These are phyloP conservation scores for Sergeia podlipaevii DNA, from an alignment of 208 protist genomes.

Conservation along the genomic window DNA sequence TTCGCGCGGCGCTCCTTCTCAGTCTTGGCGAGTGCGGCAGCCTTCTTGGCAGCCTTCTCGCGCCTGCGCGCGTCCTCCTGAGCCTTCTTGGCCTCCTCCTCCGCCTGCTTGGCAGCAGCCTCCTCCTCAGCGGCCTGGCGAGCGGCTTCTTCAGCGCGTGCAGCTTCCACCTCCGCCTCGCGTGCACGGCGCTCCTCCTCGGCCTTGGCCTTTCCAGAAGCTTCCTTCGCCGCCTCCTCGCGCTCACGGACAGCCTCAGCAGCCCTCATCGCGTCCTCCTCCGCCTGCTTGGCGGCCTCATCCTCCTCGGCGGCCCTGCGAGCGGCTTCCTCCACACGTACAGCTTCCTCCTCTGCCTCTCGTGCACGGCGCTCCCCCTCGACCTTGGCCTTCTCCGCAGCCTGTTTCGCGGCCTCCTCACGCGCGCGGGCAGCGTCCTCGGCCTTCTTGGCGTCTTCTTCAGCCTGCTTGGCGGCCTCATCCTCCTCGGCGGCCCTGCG, in stretches of 20 bases:
- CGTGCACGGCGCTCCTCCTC: background rate
- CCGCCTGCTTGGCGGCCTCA: no score
- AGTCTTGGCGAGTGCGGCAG: conserved; percentile 4
- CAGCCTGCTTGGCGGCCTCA: no score
- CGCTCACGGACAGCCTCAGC: conserved; percentile 12
- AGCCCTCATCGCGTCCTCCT: conserved; percentile 17
- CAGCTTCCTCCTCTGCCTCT: background rate
- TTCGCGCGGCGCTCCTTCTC: conserved; percentile 5
- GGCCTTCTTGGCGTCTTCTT: conserved; percentile 17
- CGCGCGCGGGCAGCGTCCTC: conserved; percentile 13
- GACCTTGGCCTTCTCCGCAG: background rate
- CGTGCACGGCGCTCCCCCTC: background rate
- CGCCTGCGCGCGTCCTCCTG: conserved; percentile 14
- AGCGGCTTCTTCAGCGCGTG: background rate
- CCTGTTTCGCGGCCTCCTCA: no score
- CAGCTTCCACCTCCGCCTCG: background rate
- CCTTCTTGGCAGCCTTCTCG: conserved; percentile 12
- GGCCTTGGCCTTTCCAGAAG: background rate
- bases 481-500: background rate
- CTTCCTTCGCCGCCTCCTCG: no score
- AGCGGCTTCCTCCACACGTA: background rate
- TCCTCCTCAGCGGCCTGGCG: background rate
- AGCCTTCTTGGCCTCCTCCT: conserved; percentile 18
- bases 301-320: background rate
- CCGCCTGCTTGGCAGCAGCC: no score